Conservation (phyloP, 495 filamentous ascomycete genomes). For the Letharia columbiana region DNA sequence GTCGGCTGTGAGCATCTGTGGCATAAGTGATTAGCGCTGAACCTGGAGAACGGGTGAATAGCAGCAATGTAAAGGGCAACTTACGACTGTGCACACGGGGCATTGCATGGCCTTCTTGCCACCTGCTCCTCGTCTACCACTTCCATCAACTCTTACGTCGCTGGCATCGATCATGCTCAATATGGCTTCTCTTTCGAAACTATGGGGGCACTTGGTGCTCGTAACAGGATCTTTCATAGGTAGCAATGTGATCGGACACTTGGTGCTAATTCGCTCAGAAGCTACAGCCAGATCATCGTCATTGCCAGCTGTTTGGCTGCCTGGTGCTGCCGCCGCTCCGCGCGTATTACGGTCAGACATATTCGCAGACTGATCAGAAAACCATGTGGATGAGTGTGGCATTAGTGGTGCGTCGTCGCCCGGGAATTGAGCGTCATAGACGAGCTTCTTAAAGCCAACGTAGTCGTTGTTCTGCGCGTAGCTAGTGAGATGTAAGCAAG, state of each 20-base stretch:
- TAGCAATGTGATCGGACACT: slow-evolving; percentile 72
- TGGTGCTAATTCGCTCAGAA: slow-evolving; percentile 58
- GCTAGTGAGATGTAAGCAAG: slow-evolving; percentile 18
- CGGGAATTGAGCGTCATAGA: slow-evolving; percentile 67
- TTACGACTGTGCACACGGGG: slow-evolving; percentile 39
- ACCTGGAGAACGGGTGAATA: not conserved
- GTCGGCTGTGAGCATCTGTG: slow-evolving; percentile 29
- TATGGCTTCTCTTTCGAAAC: slow-evolving; percentile 70
- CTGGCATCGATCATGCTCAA: slow-evolving; percentile 47
- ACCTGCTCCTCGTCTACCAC: slow-evolving; percentile 24
- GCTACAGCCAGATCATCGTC: slow-evolving; percentile 73
- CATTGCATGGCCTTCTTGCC: slow-evolving; percentile 37
- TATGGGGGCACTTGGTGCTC: slow-evolving; percentile 73
- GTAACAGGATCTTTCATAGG: slow-evolving; percentile 64
- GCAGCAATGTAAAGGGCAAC: not conserved
- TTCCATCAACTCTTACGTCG: slow-evolving; percentile 20
- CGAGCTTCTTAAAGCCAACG: slow-evolving; percentile 62
- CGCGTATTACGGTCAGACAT: slow-evolving; percentile 14
- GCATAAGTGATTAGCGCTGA: not conserved
- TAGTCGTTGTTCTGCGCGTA: slow-evolving; percentile 77
- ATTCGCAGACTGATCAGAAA: slow-evolving; percentile 33
- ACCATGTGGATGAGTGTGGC: slow-evolving; percentile 66
- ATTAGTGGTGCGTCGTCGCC: slow-evolving; percentile 53
- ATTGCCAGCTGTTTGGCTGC: slow-evolving; percentile 31
- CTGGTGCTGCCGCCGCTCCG: slow-evolving; percentile 27